Evolutionary conservation across 2,329 filamentous ascomycete genomes (phyloP), one percentile per base, ranked within the genome.

Genomic region (Rhinocladiella similis): DNA sequence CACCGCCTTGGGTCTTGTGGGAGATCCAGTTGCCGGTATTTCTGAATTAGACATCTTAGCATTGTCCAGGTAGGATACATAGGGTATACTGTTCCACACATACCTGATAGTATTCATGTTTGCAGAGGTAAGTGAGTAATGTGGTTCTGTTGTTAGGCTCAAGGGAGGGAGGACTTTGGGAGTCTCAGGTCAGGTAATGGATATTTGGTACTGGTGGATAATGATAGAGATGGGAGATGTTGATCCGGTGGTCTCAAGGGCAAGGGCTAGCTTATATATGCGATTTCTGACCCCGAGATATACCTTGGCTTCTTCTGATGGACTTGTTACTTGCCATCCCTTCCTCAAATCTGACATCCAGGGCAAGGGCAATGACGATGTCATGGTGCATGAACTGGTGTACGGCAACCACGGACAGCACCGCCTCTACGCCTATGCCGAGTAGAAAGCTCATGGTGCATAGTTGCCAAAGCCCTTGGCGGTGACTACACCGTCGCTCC

Each of bases 11-110:
- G 41, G 53, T 55, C 47, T 63, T 63, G 53, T 54, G 54, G 54
- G 58, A 59, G 43, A 63, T 48, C 52, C 55, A 63, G 47, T 61
- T 59, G 16, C 57, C 55, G 7, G 57, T 55, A 27, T 49, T 53
- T 33, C 29, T 49, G 45, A 20, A 33, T 2, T 33, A 12, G 29
- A 10, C 6, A 33, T 12, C 3, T 33, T 12, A 12, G 29, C 10
- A 7, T 25, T 25, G 22, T 25, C 22, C 22, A 7, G 50, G 27
- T 50, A 20, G 38, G 41, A 19, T 5, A 45, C 16, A 20, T 10
- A 20, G 42, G 5, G 6, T 5, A 45, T 18, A 19, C 22, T 7
- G 4, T 3, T 33, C 29, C 10, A 33, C 10, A 33, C 29, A 33
- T 33, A 33, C 25, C 13, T 46, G 43, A 46, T 46, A 20, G 43